Base-by-base conservation (phyloP, 257 asterid species). In the Fraxinus americana region DNA sequence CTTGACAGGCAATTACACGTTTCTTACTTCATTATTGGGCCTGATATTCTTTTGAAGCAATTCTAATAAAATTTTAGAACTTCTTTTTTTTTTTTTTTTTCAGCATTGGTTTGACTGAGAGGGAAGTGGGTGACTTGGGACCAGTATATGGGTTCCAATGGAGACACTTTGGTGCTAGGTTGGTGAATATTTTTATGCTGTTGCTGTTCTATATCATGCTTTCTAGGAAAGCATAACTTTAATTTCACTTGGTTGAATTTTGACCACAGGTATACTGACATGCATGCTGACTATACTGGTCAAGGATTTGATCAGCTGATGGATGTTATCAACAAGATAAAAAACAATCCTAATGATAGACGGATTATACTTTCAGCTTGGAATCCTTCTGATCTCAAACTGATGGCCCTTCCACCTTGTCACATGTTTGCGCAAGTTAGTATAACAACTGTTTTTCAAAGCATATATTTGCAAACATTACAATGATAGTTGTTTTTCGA, bases 111-210 rank as follows among this genome's bases (percentile, higher is more conserved):
- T 80, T 92, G 82, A 75, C 67, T 36, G 94, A 88, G 41, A 82
- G 97, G 82, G 96, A 92, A 83, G 96, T 84, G 78, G 97, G 93
- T 76, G 97, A 92, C 82, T 77, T 91, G 77, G 97, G 97, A 19
- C 96, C 96, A 1, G 85, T 92, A 30, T 91, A 92, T 36, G 96
- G 97, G 23, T 92, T 92, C 77, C 96, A 92, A 71, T 91, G 96
- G 97, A 85, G 94, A 82, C 96, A 92, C 80, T 92, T 88, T 80
- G 96, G 96, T 76, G 96, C 96, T 83, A 88, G 89, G 96, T 92
- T 48, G 68, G 30, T 36, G 70, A 50, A 94, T 92, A 41, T 13
- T 41, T 30, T 41, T 52, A 52, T 52, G n/a, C 61, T 52, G 23
- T 61, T 41, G 65, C 30, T 69, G 27, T 72, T 76, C 72, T 43